Percentiles rank a stretch among this genome's conserved stretches.
phyloP scores from a whole-genome alignment of 2,329 filamentous ascomycete genomes.

The Claviceps humidiphila region DNA sequence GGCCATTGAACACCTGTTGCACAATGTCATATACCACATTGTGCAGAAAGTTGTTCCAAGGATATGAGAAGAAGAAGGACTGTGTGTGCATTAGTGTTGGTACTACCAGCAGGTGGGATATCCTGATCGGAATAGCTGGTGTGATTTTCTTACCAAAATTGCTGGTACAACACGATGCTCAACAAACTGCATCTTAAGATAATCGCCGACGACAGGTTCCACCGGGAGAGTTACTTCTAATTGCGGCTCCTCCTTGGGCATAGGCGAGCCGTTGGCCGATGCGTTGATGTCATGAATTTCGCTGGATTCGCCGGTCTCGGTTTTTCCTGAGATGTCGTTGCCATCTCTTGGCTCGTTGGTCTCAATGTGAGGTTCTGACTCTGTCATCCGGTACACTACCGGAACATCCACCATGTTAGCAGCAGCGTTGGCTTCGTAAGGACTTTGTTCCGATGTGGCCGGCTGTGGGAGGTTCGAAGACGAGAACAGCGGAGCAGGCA shows the following conservation, averaged over 20 bases:
- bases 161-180: constrained; percentile 89
- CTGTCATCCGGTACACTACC: not conserved
- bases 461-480: constrained; percentile 1
- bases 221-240: constrained; percentile 8
- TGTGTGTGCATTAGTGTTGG: constrained; percentile 20
- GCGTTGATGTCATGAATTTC: no score
- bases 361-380: not conserved
- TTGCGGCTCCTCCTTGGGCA: constrained; percentile 6
- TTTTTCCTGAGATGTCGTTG: no score
- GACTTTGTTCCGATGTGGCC: not conserved
- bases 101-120: not conserved
- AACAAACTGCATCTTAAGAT: constrained; percentile 91
- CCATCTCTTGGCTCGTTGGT: no score
- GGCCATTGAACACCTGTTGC: constrained; percentile 96
- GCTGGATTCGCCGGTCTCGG: no score
- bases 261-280: constrained; percentile 2
- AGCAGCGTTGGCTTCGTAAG: not conserved
- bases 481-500: constrained; percentile 48
- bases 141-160: constrained; percentile 57
- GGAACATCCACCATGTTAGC: constrained; percentile 3
- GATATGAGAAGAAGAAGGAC: constrained; percentile 97
- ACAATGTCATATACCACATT: constrained; percentile 99
- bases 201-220: constrained; percentile 80
- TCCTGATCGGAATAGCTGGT: not conserved
- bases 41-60: constrained; percentile 98